Evolutionary conservation across 805 yeast species (phyloP).

Genomic region (Candida maltosa): DNA sequence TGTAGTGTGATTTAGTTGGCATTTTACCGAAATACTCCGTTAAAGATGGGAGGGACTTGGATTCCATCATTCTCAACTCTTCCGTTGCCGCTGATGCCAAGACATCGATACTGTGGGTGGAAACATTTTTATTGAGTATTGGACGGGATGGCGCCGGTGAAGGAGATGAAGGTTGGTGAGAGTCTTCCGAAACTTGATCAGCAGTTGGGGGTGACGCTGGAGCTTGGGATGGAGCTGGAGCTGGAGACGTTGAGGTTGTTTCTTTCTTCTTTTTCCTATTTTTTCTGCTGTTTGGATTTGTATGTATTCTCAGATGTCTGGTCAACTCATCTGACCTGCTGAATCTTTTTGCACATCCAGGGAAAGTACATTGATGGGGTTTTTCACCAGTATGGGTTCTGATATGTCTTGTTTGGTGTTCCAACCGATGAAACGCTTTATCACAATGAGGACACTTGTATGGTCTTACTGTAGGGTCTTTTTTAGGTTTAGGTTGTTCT

Average conservation of each 20-base stretch:
- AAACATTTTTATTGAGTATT: conserved; percentile 2
- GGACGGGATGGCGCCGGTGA: conserved; percentile 2
- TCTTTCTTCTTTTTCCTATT: conserved; percentile 36
- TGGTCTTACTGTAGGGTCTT: conserved; percentile 43
- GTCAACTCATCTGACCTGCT: conserved; percentile 73
- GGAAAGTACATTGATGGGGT: conserved; percentile 73
- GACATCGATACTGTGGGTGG: conserved; percentile 34
- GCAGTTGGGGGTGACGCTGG: not conserved
- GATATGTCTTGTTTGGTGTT: conserved; percentile 76
- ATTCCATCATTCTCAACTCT: conserved; percentile 45
- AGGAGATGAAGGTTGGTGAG: not conserved
- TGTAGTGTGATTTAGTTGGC: conserved; percentile 9
- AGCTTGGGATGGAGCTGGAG: not conserved
- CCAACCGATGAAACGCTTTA: conserved; percentile 71
- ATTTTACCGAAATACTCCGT: conserved; percentile 40
- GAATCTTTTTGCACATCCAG: conserved; percentile 66
- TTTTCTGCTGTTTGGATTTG: conserved; percentile 64
- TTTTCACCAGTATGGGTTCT: conserved; percentile 81
- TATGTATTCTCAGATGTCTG: conserved; percentile 69
- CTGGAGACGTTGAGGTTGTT: not conserved
- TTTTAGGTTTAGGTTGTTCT: conserved; percentile 15
- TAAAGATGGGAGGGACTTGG: conserved; percentile 52
- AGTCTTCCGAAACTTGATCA: not conserved
- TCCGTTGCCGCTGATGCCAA: conserved; percentile 55
- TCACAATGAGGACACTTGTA: conserved; percentile 73